Evolutionary conservation across 352 stramenopile genomes (phyloP).

Genomic region (Phytopythium mirpurense): DNA sequence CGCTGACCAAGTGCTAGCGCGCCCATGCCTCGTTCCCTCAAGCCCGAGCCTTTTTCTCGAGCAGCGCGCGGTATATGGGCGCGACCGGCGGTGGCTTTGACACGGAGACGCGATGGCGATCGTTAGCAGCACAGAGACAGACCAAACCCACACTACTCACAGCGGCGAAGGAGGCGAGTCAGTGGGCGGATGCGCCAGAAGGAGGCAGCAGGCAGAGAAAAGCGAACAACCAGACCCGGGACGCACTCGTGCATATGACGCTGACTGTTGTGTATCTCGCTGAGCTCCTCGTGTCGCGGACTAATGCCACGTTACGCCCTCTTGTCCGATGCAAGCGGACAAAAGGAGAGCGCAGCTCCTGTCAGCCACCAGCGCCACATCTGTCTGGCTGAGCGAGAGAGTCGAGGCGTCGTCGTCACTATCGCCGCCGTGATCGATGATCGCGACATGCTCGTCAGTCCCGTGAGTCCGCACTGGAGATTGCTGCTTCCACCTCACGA

Average conservation of each 20-base stretch:
- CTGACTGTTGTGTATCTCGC: background rate
- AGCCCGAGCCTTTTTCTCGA: background rate
- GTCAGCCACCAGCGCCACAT: constrained; percentile 62
- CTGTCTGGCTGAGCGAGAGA: constrained; percentile 15
- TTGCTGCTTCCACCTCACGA: too few species aligned
- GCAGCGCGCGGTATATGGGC: background rate
- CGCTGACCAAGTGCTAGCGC: constrained; percentile 56
- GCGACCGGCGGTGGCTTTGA: background rate
- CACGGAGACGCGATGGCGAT: background rate
- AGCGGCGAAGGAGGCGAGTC: background rate
- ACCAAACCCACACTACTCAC: too few species aligned
- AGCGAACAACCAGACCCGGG: background rate
- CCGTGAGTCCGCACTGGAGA: too few species aligned
- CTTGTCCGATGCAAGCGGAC: background rate
- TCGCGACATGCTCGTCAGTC: constrained; percentile 16
- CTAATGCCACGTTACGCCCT: background rate
- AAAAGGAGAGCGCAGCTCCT: constrained; percentile 10
- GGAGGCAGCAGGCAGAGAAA: background rate
- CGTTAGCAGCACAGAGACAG: background rate
- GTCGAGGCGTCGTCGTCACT: background rate
- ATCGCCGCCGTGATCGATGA: background rate
- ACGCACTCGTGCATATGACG: constrained; percentile 3
- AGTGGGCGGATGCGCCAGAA: background rate
- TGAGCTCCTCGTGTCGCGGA: too few species aligned
- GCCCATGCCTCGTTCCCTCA: constrained; percentile 7